Conservation (phyloP, 2,329 filamentous ascomycete species). For the Xylaria hypoxylon region DNA sequence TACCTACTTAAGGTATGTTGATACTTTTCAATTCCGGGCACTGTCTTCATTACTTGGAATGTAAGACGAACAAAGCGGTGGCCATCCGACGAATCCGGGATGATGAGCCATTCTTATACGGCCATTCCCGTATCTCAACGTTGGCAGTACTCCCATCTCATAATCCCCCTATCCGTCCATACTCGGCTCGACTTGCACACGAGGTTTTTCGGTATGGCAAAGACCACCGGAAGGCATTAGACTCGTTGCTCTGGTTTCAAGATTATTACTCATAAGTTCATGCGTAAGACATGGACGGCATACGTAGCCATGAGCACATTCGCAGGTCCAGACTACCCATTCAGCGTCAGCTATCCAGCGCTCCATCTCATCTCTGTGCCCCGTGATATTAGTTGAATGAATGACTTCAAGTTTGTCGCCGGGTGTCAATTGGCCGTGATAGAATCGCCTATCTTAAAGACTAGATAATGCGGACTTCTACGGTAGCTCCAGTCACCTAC, state of each 20-base stretch:
- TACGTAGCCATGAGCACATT: neutral
- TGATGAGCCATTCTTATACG: neutral
- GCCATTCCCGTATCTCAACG: neutral
- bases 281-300: neutral
- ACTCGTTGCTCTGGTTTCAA: neutral
- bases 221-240: neutral
- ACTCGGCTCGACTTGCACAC: neutral
- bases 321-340: neutral
- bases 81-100: neutral
- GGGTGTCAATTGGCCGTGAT: neutral
- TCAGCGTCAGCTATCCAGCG: neutral
- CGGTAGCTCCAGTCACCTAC: neutral
- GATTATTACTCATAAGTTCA: neutral
- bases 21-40: neutral
- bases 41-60: neutral
- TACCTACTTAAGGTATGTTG: too few species aligned
- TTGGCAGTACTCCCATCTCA: neutral
- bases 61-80: conserved; percentile 3
- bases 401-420: neutral
- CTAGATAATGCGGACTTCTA: neutral
- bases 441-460: neutral
- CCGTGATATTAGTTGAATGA: neutral
- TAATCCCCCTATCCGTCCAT: neutral
- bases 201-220: neutral
- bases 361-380: neutral